Evolutionary conservation across 192 early-diverging fungal species (phyloP), one percentile per base, ranked within the genome.

Genomic region (Gamsiella multidivaricata): DNA sequence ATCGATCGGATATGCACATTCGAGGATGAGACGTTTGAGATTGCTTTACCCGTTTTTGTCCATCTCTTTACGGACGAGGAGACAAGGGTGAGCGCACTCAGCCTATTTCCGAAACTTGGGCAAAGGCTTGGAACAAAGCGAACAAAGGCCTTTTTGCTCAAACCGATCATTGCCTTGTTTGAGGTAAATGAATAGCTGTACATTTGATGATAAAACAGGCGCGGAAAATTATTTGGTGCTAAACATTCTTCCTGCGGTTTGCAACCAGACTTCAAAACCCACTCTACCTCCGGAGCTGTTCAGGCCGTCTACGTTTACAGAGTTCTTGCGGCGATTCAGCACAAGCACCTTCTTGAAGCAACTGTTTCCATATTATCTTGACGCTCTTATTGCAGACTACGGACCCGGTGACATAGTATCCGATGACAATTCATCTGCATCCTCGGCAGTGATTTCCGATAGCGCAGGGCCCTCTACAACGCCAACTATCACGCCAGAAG

Each of bases 121-220:
- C 81, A 84, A 32, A 56, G 84, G 22, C 69, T 89, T 4, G 88
- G 88, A 12, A 76, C 67, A 15, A 80, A 86, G 28, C 79, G 72
- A 15, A 76, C 84, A 5, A 85, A 85, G 11, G 43, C 54, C 0
- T 79, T 83, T 51, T 52, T 89, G 10, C 63, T 89, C n/a, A 89
- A 89, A 41, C 86, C 83, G 2, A 86, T 86, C n/a, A 63, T 87
- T 22, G 75, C 84, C 6, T 64, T 89, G n/a, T 87, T 89, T 69
- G 88, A 89, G 67, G 86, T 88, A 82, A 32, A 4, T 33, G 25
- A 60, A n/a, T 32, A 32, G 42, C 8, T 42, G 34, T 9, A 54
- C 12, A 29, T 10, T 67, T n/a, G 3, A 14, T 2, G 1, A 39
- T 51, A 26, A 20, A 20, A 25, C 8, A 26, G 20, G 37, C 7